A percentile compares a stretch with the other conserved stretches of the same genome.
Conservation (phyloP, 495 filamentous ascomycete species). For the Cairneyella variabilis region DNA sequence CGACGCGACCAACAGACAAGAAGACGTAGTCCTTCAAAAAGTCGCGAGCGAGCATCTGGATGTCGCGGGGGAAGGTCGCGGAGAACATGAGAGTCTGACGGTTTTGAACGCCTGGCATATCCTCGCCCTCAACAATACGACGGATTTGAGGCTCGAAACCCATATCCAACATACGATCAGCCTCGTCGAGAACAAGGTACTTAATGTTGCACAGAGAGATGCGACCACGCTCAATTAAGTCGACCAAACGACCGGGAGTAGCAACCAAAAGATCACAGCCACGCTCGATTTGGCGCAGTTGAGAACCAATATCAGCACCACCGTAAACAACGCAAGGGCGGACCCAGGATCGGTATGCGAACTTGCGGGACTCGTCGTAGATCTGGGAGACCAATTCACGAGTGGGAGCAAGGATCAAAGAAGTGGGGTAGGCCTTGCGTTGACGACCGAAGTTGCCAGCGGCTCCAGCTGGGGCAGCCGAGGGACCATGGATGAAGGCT, state of each 20-base stretch:
- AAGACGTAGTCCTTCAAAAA: conserved; percentile 99
- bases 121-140: conserved; percentile 94
- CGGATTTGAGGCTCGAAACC: conserved; percentile 99
- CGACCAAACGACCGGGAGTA: conserved; percentile 93
- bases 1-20: conserved; percentile 96
- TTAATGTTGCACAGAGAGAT: conserved; percentile 97
- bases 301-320: conserved; percentile 95
- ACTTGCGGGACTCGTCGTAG: conserved; percentile 95
- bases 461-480: conserved; percentile 56
- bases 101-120: conserved; percentile 81
- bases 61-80: conserved; percentile 96
- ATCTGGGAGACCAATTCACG: conserved; percentile 98
- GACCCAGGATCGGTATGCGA: conserved; percentile 98
- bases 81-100: conserved; percentile 99
- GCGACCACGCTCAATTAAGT: conserved; percentile 96
- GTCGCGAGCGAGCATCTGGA: conserved; percentile 96
- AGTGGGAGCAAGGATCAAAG: conserved; percentile 91
- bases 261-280: conserved; percentile 97
- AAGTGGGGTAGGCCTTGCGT: conserved; percentile 94
- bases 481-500: conserved; percentile 85
- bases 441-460: conserved; percentile 72
- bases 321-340: conserved; percentile 97
- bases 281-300: conserved; percentile 95
- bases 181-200: conserved; percentile 98
- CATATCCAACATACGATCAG: conserved; percentile 99